Base-by-base conservation (phyloP, 2,329 filamentous ascomycete genomes). In the Beauveria pseudobassiana region DNA sequence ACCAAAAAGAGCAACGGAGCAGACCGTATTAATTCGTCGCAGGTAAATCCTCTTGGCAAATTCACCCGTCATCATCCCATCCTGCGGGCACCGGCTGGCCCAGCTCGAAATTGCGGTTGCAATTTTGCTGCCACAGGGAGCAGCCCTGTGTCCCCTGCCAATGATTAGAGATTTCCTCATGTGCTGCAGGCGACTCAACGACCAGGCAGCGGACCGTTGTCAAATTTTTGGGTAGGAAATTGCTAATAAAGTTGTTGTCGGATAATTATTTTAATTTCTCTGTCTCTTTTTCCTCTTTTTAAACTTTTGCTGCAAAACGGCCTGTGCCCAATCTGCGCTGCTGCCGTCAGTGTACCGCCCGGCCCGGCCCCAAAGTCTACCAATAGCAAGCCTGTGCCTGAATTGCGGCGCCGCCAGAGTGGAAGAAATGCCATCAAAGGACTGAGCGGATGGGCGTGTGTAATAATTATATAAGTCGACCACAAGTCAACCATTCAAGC, bases 41-140 rank as follows among this genome's bases (percentile, higher is more conserved):
- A 38, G 5, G 34, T 38, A 38, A 38, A 22, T 43, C n/a, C 20
- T 26, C 22, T 42, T 26, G 38, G n/a, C 34, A 54, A 24, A 16
- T 22, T 18, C 22, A 24, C 12, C 22, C 3, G 34, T 26, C 14
- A 54, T 18, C 20, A 54, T 18, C 20, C 34, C 10, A 40, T 53
- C 34, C 38, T 18, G 10, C n/a, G 14, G 12, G 5, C 53, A 38
- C 24, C n/a, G 22, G 26, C 22, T 57, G 43, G n/a, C 30, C 52
- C 62, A 63, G 63, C 63, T 64, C 59, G 67, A 70, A 70, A 70
- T 70, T 70, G 67, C 68, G 68, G 63, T 65, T 62, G 63, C 46
- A 22, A 59, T 34, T 20, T 45, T 24, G 38, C 18, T 45, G 40
- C 40, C 24, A 26, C 40, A n/a, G 53, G 24, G 53, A 24, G 38